Evolutionary conservation across 306 rosid genomes (phyloP), one percentile per base, ranked within the genome.

Genomic region (Trichosanthes truncata): DNA sequence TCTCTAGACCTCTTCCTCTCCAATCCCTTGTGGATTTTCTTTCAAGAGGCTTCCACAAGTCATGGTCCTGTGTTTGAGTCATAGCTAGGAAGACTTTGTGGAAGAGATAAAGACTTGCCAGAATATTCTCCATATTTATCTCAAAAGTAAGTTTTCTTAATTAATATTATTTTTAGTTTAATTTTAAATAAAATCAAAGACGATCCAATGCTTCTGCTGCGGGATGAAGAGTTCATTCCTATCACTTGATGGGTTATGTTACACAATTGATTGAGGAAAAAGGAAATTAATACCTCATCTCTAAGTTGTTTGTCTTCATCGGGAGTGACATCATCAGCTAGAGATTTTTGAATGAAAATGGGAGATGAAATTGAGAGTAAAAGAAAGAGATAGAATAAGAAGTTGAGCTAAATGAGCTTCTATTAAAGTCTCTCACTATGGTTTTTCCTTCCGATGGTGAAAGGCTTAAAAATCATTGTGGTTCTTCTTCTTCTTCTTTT

Each of bases 281-380:
- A 65, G 9, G 11, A 23, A 80, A 57, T 31, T 41, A 65, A 52
- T 81, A 90, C 92, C 92, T 94, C 96, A 33, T 93, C 90, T 81
- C 94, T 82, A 48, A 93, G 96, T 49, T 81, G 84, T 72, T 80
- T 92, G 6, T 92, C 97, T 85, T 93, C 98, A 23, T 84, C 86
- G 11, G 80, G 78, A 43, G 93, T 86, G 68, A 93, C 97, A 79
- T 87, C 85, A 33, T 91, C 92, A 63, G 96, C 90, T 62, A 84
- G 74, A 52, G 85, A 55, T 68, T 35, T 41, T 56, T 3, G 84
- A 3, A 82, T 10, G 60, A 74, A 20, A 45, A 66, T 21, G 33
- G 76, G 49, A 23, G 82, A 76, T n/a, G 69, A 79, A 11, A 67
- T 4, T 17, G 86, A 85, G 53, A 84, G 29, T 12, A 89, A 67